Evolutionary conservation across 441 rosid species (phyloP).

Genomic region (Brassica hybrid): DNA sequence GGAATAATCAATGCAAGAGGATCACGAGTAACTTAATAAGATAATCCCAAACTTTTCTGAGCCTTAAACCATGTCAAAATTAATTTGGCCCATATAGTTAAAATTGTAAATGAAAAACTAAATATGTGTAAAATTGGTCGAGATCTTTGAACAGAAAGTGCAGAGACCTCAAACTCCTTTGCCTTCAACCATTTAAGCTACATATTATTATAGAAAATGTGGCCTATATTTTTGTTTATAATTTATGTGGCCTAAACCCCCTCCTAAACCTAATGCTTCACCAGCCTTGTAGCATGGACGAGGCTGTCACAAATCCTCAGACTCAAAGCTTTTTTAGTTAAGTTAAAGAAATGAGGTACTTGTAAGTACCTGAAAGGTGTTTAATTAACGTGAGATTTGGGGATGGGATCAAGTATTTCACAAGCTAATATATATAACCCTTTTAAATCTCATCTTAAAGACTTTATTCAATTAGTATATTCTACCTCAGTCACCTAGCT

Average conservation of each 20-base stretch:
- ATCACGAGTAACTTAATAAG: background rate
- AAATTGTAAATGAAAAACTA: no score
- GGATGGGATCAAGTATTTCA: constrained; percentile 41
- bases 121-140: no score
- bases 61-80: background rate
- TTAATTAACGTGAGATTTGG: constrained; percentile 47
- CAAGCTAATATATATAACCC: constrained; percentile 29
- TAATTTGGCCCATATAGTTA: no score
- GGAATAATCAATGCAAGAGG: constrained; percentile 17
- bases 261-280: no score
- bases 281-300: no score
- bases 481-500: constrained; percentile 6
- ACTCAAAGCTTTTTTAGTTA: constrained; percentile 6
- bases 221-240: no score
- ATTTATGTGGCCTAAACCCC: no score
- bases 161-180: no score
- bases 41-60: constrained; percentile 8
- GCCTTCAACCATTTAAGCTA: no score
- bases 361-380: constrained; percentile 47
- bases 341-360: constrained; percentile 37
- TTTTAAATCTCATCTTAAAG: constrained; percentile 11
- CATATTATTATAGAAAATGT: no score
- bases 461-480: constrained; percentile 8
- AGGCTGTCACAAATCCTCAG: constrained; percentile 19
- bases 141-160: no score